Percentiles rank a stretch among this genome's conserved stretches.
Evolutionary conservation across 169 alveolate species (phyloP).

Genomic region (Cryptosporidium muris): DNA sequence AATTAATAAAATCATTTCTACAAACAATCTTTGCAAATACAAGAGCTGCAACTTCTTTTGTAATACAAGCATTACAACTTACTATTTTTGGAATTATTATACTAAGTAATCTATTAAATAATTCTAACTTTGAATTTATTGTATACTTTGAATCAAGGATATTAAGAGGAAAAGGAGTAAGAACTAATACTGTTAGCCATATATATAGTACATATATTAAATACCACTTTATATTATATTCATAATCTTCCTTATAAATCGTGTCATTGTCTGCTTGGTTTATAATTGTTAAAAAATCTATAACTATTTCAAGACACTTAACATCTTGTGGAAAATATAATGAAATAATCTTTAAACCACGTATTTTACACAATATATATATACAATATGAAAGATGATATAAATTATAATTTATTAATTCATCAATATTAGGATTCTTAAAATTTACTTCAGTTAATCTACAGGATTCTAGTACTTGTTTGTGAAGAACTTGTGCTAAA

Average conservation of each 20-base stretch:
- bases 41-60: slow-evolving; percentile 31
- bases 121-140: not conserved
- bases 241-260: not conserved
- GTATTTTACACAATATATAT: slow-evolving; percentile 43
- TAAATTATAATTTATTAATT: slow-evolving; percentile 11
- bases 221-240: slow-evolving; percentile 28
- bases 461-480: not conserved
- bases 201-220: slow-evolving; percentile 39
- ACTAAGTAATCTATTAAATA: slow-evolving; percentile 33
- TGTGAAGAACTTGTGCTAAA: slow-evolving; percentile 1
- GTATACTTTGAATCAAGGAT: slow-evolving; percentile 44
- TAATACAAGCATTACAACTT: slow-evolving; percentile 28
- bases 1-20: slow-evolving; percentile 33
- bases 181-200: slow-evolving; percentile 47
- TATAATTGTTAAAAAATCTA: slow-evolving; percentile 27
- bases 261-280: not conserved
- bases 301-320: slow-evolving; percentile 25
- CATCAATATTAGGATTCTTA: not conserved
- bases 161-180: slow-evolving; percentile 54
- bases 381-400: slow-evolving; percentile 41
- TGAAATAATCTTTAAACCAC: slow-evolving; percentile 43
- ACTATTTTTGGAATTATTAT: slow-evolving; percentile 32
- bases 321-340: slow-evolving; percentile 53
- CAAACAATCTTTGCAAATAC: slow-evolving; percentile 47
- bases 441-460: not conserved